phyloP scores from a whole-genome alignment of 352 stramenopile genomes.

The Discostella stelligera region DNA sequence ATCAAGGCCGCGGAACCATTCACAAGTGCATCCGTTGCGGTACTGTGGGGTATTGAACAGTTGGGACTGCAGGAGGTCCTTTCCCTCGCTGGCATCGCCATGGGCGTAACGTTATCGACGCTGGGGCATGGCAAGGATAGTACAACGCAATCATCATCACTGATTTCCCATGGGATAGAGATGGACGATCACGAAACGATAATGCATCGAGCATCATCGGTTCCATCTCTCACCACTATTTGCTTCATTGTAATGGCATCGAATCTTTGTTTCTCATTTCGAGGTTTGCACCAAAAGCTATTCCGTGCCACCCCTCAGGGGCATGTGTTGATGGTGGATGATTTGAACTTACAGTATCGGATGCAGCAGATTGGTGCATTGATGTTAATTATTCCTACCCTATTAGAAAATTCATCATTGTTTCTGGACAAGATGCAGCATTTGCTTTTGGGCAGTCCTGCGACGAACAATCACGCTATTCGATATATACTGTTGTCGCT shows the following conservation, averaged over 20 bases:
- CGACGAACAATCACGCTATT: constrained; percentile 15
- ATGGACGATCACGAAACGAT: not conserved
- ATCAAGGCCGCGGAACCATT: constrained; percentile 81
- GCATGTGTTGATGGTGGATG: constrained; percentile 54
- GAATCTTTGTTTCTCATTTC: constrained; percentile 82
- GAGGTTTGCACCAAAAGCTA: constrained; percentile 79
- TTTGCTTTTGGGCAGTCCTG: not conserved
- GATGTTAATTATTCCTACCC: constrained; percentile 51
- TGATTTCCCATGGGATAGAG: not conserved
- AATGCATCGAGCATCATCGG: not conserved
- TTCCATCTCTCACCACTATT: constrained; percentile 13
- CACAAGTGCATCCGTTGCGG: constrained; percentile 69
- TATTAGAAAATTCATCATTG: constrained; percentile 26
- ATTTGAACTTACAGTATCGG: constrained; percentile 78
- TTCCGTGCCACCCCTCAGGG: constrained; percentile 60
- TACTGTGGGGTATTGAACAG: constrained; percentile 68
- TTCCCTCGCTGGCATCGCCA: constrained; percentile 61
- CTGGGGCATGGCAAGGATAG: constrained; percentile 34
- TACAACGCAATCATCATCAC: not conserved
- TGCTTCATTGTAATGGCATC: constrained; percentile 69
- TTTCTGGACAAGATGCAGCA: constrained; percentile 8
- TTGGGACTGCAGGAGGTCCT: constrained; percentile 59
- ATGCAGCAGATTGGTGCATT: constrained; percentile 78
- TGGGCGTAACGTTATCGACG: constrained; percentile 68
- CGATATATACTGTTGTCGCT: constrained; percentile 57